These are phyloP conservation scores for Epichloe brachyelytri DNA, from an alignment of 2,329 filamentous ascomycete genomes.

Conservation along the genomic window DNA sequence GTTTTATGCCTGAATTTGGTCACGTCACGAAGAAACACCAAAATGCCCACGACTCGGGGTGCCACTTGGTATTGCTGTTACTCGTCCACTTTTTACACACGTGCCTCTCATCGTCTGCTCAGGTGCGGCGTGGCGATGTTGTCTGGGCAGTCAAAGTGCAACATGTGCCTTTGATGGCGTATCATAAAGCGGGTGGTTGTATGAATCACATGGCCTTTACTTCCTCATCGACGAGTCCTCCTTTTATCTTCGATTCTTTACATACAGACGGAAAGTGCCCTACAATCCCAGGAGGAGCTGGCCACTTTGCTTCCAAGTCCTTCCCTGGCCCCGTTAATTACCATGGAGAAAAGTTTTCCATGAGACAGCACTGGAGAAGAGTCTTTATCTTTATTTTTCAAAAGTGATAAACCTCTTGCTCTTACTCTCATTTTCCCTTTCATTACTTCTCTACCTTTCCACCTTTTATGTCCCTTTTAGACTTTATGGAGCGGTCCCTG, in stretches of 20 bases:
- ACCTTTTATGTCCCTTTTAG: neutral
- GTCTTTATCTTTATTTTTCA: neutral
- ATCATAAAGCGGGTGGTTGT: neutral
- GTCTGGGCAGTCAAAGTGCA: neutral
- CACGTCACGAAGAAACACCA: constrained; percentile 8
- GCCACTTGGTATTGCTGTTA: neutral
- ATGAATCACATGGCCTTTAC: neutral
- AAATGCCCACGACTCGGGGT: constrained; percentile 7
- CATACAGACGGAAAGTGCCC: neutral
- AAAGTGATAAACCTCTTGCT: neutral
- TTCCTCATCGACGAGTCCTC: neutral
- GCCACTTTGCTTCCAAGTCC: neutral
- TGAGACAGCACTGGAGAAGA: neutral
- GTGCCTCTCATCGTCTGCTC: neutral
- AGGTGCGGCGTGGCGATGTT: neutral
- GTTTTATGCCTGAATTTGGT: constrained; percentile 16
- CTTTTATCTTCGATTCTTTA: neutral
- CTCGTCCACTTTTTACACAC: neutral
- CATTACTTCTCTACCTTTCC: neutral
- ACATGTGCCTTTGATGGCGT: neutral
- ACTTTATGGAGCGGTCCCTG: neutral
- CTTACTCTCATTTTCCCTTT: neutral
- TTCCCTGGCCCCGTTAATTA: neutral
- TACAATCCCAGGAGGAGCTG: neutral
- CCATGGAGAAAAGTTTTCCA: neutral